Evolutionary conservation across 2,329 filamentous ascomycete genomes (phyloP), one percentile per base, ranked within the genome.

Genomic region (Calonectria hongkongensis): DNA sequence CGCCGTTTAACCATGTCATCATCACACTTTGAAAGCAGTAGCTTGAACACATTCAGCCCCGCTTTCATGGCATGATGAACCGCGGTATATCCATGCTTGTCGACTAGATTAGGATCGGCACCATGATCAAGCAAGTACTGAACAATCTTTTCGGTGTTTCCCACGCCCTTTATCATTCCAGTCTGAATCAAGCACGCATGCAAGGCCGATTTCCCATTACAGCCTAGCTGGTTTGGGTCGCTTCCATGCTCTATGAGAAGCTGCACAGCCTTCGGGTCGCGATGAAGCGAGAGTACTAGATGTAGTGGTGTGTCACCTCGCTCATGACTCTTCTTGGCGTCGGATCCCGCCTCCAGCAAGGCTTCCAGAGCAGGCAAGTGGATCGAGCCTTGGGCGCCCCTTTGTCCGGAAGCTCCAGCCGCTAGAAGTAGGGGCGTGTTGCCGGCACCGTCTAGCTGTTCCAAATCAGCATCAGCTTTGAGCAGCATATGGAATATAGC

Each of bases 121-220:
- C 74, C 77, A 8, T 74, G 58, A 1, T 74, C 71, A 1, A 79
- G 73, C 0, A 79, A 45, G 10, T 70, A 77, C 15, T 69, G 64
- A 33, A 73, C 65, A 13, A 77, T 74, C 9, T 25, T 48, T 3
- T 66, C 64, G 21, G 41, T n/a, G 6, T 41, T 28, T 25, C 6
- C 10, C 6, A 8, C 2, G 7, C 28, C 15, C 15, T 5, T 15
- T 18, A 13, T 10, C 36, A 28, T 28, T 4, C 18, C 54, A 15
- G 16, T 25, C 0, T 15, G 13, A 47, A 28, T 7, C 10, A 77
- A n/a, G 10, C 21, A 51, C 2, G 12, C 12, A 2, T 71, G 27
- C 8, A 78, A 54, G 5, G 70, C 9, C 6, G 72, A 71, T 13
- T 43, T 18, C 2, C 72, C 69, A 2, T 12, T 0, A 1, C 3